These are phyloP conservation scores for Fusarium sp. DNA, from an alignment of 2,329 filamentous ascomycete genomes.

Conservation along the genomic window DNA sequence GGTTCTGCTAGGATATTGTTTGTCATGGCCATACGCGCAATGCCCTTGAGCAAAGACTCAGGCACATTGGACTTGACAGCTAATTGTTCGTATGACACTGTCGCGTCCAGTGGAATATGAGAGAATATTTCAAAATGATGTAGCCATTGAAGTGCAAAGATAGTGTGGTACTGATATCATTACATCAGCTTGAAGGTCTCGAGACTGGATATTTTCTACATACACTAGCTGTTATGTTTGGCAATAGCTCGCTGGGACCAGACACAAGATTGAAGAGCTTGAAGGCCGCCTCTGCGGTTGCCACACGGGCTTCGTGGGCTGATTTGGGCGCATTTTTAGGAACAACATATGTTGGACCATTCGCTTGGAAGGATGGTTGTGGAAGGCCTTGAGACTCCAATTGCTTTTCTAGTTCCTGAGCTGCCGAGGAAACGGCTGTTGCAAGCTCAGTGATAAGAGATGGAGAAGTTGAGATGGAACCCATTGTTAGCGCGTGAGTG, in stretches of 20 bases:
- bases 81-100: neutral
- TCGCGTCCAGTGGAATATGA: neutral
- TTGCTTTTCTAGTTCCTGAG: neutral
- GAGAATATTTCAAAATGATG: constrained; percentile 1
- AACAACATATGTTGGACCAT: constrained; percentile 15
- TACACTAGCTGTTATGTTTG: constrained; percentile 11
- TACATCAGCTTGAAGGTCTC: neutral
- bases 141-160: constrained; percentile 9
- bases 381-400: constrained; percentile 1
- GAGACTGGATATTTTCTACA: neutral
- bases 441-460: constrained; percentile 3
- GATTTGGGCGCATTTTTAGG: constrained; percentile 8
- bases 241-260: constrained; percentile 12
- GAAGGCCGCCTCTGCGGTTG: constrained; percentile 1
- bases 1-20: constrained; percentile 1
- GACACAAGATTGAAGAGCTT: constrained; percentile 9
- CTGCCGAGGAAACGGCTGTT: neutral
- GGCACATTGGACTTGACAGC: constrained; percentile 1
- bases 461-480: neutral
- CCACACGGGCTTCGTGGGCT: constrained; percentile 8
- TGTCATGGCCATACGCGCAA: constrained; percentile 21
- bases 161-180: constrained; percentile 6
- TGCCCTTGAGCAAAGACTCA: constrained; percentile 5
- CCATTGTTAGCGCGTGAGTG: neutral
- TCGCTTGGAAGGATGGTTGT: neutral